Percentiles rank a stretch among this genome's conserved stretches.
Evolutionary conservation across 768 basidiomycete genomes (phyloP).

Genomic region (Calvatia gigantea): DNA sequence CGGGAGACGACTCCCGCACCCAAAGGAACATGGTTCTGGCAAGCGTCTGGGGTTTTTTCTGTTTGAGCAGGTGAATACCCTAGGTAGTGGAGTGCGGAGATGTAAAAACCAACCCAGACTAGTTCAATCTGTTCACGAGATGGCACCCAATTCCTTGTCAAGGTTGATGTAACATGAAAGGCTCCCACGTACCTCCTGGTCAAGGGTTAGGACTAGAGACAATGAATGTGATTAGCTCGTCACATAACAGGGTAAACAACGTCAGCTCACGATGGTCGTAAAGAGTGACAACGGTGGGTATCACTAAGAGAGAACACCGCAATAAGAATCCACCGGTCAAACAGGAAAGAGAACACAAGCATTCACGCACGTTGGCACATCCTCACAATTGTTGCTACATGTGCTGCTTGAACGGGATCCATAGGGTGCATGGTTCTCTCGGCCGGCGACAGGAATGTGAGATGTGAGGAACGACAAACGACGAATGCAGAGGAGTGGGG

Average conservation of each 20-base stretch:
- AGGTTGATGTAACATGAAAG: not conserved
- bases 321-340: not conserved
- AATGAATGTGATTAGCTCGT: not conserved
- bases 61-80: not conserved
- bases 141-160: not conserved
- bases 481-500: not conserved
- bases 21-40: constrained; percentile 23
- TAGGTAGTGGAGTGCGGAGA: too few species aligned
- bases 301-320: constrained; percentile 8
- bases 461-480: not conserved
- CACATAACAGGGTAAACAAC: not conserved
- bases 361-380: constrained; percentile 23
- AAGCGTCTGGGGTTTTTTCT: constrained; percentile 21
- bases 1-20: constrained; percentile 13
- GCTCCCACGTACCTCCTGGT: constrained; percentile 19
- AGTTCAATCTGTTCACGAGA: constrained; percentile 20
- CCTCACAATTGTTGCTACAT: constrained; percentile 15
- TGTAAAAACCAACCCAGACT: constrained; percentile 26
- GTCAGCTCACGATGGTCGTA: not conserved
- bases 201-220: constrained; percentile 24
- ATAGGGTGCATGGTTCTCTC: not conserved
- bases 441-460: not conserved
- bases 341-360: not conserved
- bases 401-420: not conserved
- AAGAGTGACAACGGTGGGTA: constrained; percentile 18